Base-by-base conservation (phyloP, 768 basidiomycete genomes). In the Suillus subalutaceus region DNA sequence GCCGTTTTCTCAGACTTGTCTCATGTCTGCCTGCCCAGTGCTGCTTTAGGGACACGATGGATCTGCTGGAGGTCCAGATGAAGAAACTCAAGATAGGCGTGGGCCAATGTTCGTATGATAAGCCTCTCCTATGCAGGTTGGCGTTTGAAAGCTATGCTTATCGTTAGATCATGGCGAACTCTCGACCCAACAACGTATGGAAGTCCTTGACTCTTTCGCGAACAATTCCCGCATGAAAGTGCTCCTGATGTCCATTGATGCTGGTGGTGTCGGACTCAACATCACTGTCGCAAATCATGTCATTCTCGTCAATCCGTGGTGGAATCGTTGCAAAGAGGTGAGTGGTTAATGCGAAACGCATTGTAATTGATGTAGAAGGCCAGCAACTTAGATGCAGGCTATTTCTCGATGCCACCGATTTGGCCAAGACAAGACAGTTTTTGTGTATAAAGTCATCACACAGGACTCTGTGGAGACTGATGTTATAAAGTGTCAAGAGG, bases 221-320 rank as follows among this genome's bases (percentile, higher is more conserved):
- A 30, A 40, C 59, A 13, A 52, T 52, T 7, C 13, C 23, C 16
- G 16, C 23, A 61, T 41, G 59, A 61, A 61, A 44, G 59, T 61
- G 15, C n/a, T 61, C n/a, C 59, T 50, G 12, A 52, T 41, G 38
- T 61, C 37, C 23, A 61, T 52, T 40, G 26, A 46, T 18, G 59
- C 59, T 40, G 59, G 59, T 13, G 59, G 59, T 26, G 59, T 61
- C 20, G 59, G 59, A 46, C 44, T 61, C n/a, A 52, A 52, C 40
- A 61, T 61, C 20, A 46, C 59, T 40, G 20, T 18, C 6, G 59
- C 59, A 61, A 61, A 23, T n/a, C 40, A 61, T 61, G 59, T 61
- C 6, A 41, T 52, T 26, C 59, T 61, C 41, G 59, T 61, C 6
- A 46, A 52, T 16, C 41, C 41, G 13, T 52, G 59, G 40, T 61